Evolutionary conservation across 164 flowering plant genomes (phyloP).

Genomic region (Stephania japonica): DNA sequence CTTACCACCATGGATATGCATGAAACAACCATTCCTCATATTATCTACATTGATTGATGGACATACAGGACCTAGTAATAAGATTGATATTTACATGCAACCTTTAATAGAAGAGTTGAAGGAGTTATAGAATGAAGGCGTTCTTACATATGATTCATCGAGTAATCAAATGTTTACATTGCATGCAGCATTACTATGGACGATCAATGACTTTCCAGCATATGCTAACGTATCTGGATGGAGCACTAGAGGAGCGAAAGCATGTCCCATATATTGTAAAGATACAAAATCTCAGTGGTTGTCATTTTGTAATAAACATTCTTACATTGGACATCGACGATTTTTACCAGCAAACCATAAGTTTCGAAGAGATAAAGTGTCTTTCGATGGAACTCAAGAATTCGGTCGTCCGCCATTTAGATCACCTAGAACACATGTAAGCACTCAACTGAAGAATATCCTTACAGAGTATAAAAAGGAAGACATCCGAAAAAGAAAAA

Average conservation of each 20-base stretch:
- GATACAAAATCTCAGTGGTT: too few relatives aligned
- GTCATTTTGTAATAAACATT: background rate
- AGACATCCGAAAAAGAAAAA: too few relatives aligned
- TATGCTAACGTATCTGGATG: background rate
- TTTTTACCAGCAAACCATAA: background rate
- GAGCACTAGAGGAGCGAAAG: background rate
- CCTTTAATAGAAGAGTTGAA: background rate
- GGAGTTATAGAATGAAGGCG: background rate
- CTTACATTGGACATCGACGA: background rate
- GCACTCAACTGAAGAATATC: too few relatives aligned
- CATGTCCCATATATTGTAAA: background rate
- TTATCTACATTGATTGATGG: too few relatives aligned
- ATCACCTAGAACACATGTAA: too few relatives aligned
- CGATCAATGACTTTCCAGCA: background rate
- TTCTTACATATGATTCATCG: background rate
- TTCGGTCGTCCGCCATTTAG: background rate
- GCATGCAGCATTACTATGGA: background rate
- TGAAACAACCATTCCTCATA: too few relatives aligned
- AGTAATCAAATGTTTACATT: background rate
- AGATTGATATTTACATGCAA: background rate
- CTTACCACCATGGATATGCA: too few relatives aligned
- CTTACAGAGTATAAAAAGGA: too few relatives aligned
- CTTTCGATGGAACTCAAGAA: background rate
- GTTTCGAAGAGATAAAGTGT: background rate
- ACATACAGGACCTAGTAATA: background rate